phyloP scores from a whole-genome alignment of 106 monocot species.

The Vanilla planifolia region DNA sequence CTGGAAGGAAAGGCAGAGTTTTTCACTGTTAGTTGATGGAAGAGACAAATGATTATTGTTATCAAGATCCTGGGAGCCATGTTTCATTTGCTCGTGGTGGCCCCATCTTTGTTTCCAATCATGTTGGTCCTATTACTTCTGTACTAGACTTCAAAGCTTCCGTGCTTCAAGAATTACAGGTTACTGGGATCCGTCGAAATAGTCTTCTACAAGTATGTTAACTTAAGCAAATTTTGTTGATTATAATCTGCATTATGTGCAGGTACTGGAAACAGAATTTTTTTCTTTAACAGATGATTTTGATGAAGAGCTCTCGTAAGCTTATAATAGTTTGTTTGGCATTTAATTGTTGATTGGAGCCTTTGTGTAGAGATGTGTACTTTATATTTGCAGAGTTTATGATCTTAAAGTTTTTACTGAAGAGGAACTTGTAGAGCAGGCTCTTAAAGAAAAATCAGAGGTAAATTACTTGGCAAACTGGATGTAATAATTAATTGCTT shows the following conservation, averaged over 20 bases:
- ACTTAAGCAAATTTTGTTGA: background rate
- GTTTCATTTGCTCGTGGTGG: conserved; percentile 68
- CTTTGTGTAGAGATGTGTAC: background rate
- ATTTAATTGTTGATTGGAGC: background rate
- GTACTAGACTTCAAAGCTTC: conserved; percentile 51
- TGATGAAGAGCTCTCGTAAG: conserved; percentile 56
- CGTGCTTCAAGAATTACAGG: conserved; percentile 41
- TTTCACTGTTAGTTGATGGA: background rate
- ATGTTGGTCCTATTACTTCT: conserved; percentile 51
- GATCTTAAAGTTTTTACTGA: conserved; percentile 75
- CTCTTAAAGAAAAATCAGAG: conserved; percentile 51
- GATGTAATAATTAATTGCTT: too few relatives aligned
- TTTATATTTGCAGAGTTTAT: conserved; percentile 47
- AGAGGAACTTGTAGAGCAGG: conserved; percentile 82
- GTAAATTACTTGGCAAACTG: conserved; percentile 24
- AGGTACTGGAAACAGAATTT: conserved; percentile 45
- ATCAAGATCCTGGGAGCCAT: conserved; percentile 11
- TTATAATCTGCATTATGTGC: background rate
- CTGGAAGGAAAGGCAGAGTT: background rate
- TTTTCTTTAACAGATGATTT: conserved; percentile 21
- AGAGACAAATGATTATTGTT: conserved; percentile 1
- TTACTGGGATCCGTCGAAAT: background rate
- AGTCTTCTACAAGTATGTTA: background rate
- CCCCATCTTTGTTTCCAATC: conserved; percentile 58
- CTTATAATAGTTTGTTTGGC: background rate